Evolutionary conservation across 169 alveolate genomes (phyloP).

Genomic region (Babesia ovis): DNA sequence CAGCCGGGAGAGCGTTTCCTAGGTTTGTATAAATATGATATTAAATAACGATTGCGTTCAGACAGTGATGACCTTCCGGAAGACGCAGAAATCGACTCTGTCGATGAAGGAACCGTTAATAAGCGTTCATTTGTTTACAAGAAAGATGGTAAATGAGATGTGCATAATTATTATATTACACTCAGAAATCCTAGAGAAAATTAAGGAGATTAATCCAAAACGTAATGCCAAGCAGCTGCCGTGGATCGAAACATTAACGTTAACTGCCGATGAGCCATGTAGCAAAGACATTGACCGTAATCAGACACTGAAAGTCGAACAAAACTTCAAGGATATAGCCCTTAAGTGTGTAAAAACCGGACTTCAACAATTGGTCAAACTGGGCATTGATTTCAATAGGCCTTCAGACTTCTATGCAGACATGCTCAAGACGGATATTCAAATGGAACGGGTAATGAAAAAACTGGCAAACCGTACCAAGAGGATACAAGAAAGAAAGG

Average conservation of each 20-base stretch:
- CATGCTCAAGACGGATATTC: conserved; percentile 59
- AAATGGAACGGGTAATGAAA: conserved; percentile 43
- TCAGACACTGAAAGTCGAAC: conserved; percentile 36
- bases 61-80: conserved; percentile 27
- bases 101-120: conserved; percentile 3
- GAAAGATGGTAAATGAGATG: background rate
- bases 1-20: conserved; percentile 57
- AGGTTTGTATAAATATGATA: conserved; percentile 8
- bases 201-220: conserved; percentile 15
- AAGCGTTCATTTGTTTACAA: background rate
- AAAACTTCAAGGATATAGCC: conserved; percentile 55
- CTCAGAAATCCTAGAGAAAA: conserved; percentile 24
- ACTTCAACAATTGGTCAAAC: conserved; percentile 7
- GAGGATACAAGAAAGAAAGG: conserved; percentile 8
- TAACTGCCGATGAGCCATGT: conserved; percentile 9
- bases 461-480: conserved; percentile 24
- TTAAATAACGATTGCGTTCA: background rate
- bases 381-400: conserved; percentile 44
- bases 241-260: conserved; percentile 48
- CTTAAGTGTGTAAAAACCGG: conserved; percentile 41
- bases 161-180: background rate
- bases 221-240: conserved; percentile 30
- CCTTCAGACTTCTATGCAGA: conserved; percentile 67
- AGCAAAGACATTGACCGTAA: conserved; percentile 20
- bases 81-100: conserved; percentile 1